phyloP scores from a whole-genome alignment of 108 stramenopile genomes.

The Thalassiosira profunda region DNA sequence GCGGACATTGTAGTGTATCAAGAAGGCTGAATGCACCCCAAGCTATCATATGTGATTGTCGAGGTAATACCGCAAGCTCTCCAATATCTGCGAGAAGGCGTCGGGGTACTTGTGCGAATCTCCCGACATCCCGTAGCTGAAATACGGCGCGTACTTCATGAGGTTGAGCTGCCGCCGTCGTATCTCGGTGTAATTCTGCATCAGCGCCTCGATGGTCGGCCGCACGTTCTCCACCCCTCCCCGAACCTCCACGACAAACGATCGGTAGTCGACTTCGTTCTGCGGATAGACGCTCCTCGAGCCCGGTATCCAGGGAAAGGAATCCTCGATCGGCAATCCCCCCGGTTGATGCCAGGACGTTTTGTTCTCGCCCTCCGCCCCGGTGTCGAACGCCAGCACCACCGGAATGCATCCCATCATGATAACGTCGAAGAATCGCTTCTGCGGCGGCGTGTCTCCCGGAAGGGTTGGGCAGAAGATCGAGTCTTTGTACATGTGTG shows the following conservation, averaged over 20 bases:
- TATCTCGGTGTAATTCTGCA: conserved; percentile 7
- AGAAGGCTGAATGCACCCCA: no score
- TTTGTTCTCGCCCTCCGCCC: not conserved
- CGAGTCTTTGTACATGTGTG: conserved; percentile 34
- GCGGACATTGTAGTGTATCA: no score
- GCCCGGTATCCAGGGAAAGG: conserved; percentile 4
- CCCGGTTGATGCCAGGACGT: conserved; percentile 7
- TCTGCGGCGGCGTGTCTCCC: conserved; percentile 45
- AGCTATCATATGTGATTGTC: no score
- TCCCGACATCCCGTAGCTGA: conserved; percentile 19
- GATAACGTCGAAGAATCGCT: conserved; percentile 60
- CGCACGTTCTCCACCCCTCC: conserved; percentile 7
- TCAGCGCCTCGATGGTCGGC: not conserved
- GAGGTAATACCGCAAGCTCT: not conserved
- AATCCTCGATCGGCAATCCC: not conserved
- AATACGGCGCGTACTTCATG: conserved; percentile 9
- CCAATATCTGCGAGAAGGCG: conserved; percentile 13
- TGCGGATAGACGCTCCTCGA: not conserved
- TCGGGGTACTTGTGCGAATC: conserved; percentile 6
- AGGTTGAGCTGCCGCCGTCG: conserved; percentile 7
- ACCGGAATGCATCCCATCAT: conserved; percentile 57
- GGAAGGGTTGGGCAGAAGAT: conserved; percentile 48
- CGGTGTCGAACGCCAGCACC: conserved; percentile 27
- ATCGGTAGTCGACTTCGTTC: conserved; percentile 24
- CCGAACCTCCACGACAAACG: conserved; percentile 20